A percentile compares a stretch with the other conserved stretches of the same genome.
These are phyloP conservation scores for Ophiostoma pallidulum DNA, from an alignment of 2,329 filamentous ascomycete species.

Conservation along the genomic window DNA sequence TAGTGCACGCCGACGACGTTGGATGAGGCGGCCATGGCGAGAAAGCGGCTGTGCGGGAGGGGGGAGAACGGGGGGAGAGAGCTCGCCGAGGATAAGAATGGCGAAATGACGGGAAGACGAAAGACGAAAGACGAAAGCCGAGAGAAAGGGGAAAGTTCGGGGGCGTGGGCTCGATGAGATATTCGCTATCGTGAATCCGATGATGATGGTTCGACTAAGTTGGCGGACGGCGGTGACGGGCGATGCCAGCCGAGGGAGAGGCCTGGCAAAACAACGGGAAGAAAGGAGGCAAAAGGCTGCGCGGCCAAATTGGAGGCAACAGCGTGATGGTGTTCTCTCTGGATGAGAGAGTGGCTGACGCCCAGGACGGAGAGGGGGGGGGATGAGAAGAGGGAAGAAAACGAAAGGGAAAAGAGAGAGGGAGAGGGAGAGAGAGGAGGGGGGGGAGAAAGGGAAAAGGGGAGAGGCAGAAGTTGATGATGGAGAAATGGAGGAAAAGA, in stretches of 20 bases:
- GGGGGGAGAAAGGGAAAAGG: background rate
- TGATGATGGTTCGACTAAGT: no score
- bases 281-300: no score
- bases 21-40: conserved; percentile 72
- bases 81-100: background rate
- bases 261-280: no score
- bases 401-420: background rate
- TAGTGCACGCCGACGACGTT: conserved; percentile 99
- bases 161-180: background rate
- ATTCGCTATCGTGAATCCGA: no score
- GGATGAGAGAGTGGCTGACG: no score
- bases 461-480: background rate
- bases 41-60: background rate
- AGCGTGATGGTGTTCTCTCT: no score
- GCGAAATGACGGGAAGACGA: background rate
- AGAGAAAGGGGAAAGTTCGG: background rate
- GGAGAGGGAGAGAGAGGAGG: background rate
- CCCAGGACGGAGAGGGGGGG: no score
- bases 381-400: background rate
- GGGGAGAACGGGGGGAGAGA: background rate
- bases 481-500: background rate
- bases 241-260: no score
- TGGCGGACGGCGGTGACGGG: no score
- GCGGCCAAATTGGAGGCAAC: no score
- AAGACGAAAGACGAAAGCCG: background rate